These are phyloP conservation scores for Phytophthora lateralis DNA, from an alignment of 352 stramenopile species.

Conservation along the genomic window DNA sequence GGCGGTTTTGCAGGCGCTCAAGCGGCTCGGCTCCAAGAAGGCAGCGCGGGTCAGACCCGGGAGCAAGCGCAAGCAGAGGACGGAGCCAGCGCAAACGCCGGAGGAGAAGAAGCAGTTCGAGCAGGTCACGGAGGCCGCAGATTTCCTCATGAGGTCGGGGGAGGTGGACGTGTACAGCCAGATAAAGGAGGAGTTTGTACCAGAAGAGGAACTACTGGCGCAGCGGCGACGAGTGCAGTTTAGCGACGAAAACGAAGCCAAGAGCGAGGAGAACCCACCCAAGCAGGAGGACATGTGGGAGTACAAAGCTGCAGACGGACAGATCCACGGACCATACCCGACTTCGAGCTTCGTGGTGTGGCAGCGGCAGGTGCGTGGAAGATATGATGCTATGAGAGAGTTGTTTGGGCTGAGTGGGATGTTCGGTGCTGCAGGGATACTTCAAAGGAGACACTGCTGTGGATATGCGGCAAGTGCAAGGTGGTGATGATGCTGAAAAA, in stretches of 20 bases:
- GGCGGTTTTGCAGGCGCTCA: slow-evolving; percentile 77
- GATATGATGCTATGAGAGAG: not conserved
- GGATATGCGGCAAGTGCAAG: slow-evolving; percentile 62
- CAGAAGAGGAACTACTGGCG: slow-evolving; percentile 58
- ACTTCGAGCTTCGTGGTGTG: slow-evolving; percentile 78
- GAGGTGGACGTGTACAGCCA: slow-evolving; percentile 84
- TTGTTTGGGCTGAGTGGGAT: not conserved
- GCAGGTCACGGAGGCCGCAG: slow-evolving; percentile 76
- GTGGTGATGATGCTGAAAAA: not conserved
- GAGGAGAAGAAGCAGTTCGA: slow-evolving; percentile 86
- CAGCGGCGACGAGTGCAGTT: slow-evolving; percentile 50
- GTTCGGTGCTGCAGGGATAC: slow-evolving; percentile 52
- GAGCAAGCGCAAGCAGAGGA: slow-evolving; percentile 64
- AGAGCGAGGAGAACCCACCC: slow-evolving; percentile 48
- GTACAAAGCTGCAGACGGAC: slow-evolving; percentile 71
- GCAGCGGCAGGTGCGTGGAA: slow-evolving; percentile 63
- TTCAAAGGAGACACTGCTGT: slow-evolving; percentile 78
- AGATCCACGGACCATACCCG: slow-evolving; percentile 78
- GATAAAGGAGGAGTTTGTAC: slow-evolving; percentile 83
- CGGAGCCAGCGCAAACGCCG: slow-evolving; percentile 46
- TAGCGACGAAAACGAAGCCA: slow-evolving; percentile 40
- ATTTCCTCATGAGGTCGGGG: slow-evolving; percentile 78
- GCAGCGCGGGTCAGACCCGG: slow-evolving; percentile 25
- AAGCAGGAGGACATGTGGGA: slow-evolving; percentile 74
- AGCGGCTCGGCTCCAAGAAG: slow-evolving; percentile 72